Base-by-base conservation (phyloP, 768 basidiomycete genomes). In the Thelephora ganbajun region DNA sequence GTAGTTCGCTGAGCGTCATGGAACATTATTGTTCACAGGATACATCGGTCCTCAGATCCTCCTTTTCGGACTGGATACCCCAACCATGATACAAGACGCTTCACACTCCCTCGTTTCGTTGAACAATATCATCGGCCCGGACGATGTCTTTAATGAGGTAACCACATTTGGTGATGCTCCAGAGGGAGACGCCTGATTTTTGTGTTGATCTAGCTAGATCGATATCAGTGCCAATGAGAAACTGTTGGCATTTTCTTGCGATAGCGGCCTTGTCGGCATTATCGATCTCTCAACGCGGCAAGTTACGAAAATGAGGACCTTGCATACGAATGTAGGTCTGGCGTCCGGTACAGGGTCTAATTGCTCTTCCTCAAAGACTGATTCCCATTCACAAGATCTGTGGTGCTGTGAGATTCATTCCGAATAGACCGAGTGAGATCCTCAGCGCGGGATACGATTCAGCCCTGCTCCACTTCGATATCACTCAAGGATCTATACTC, bases 401-500 rank as follows among this genome's bases (percentile, higher is more conserved):
- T 43, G 78, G 75, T 11, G 71, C 72, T 14, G 77, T 83, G 35
- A 74, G 67, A 50, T 89, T 86, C 58, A 75, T 90, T 50, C 80
- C 83, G 6, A 73, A 73, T 57, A 69, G 84, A 19, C 76, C 83
- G 3, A 70, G 67, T 37, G 88, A 90, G 59, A 56, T 87, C 11
- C 69, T 91, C 19, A 86, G 81, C 50, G 85, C 77, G 5, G 87
- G 87, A 1, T 89, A 83, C 55, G 88, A 91, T 54, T 73, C 69
- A 35, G 63, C 68, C 3, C 54, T 90, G 20, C 58, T 83, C 12
- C 87, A 90, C 56, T 80, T 77, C 55, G 83, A 88, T 54, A 73
- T 72, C 49, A 54, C 55, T 12, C 76, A 76, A 61, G 70, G 75
- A 23, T 74, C 64, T 23, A 44, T 74, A 6, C 62, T 85, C 36